Evolutionary conservation across 1,284 basidiomycete species (phyloP), one percentile per base, ranked within the genome.

Genomic region (Neotropicomus parvogracilis): DNA sequence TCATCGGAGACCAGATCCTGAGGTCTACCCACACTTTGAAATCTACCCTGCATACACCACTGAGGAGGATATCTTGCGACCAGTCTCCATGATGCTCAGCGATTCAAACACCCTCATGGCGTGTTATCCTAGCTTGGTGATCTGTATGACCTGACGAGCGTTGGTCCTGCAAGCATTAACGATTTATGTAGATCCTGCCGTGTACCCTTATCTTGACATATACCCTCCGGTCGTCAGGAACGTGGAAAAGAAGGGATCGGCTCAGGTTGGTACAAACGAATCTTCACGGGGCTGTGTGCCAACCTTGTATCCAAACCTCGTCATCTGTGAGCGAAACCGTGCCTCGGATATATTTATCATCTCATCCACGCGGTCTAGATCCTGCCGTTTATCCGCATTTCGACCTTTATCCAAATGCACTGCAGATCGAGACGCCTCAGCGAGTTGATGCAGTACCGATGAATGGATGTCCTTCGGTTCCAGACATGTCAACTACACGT

Each of bases 141-240:
- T 64, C 19, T 66, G 59, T 62, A 59, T 34, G 64, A 10, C 20
- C 16, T 40, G 11, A 13, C 27, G 12, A 31, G 43, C 29, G 33
- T 32, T 41, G 21, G 10, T 33, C 29, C 24, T 48, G 33, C 32
- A 44, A 28, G 41, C 14, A 34, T 55, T 63, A 33, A 67, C 44
- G 21, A 39, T n/a, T 16, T 20, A 6, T 44, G 20, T 46, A 74
- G 77, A 74, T 59, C 62, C 65, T 6, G 46, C 69, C 6, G 66
- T 70, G 19, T 79, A 79, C 56, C 77, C 77, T 19, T 57, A 68
- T 55, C 63, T 80, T 29, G 70, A 74, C 35, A 53, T 79, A 26
- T 78, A 78, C 51, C 74, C 76, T 19, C 24, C 42, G 8, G 31
- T 41, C 20, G 19, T 34, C 2, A 34, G 42, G 16, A 16, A 37